Percentiles rank a stretch among this genome's conserved stretches.
Evolutionary conservation across 2,329 filamentous ascomycete species (phyloP).

Genomic region (Fusarium chlamydosporum): DNA sequence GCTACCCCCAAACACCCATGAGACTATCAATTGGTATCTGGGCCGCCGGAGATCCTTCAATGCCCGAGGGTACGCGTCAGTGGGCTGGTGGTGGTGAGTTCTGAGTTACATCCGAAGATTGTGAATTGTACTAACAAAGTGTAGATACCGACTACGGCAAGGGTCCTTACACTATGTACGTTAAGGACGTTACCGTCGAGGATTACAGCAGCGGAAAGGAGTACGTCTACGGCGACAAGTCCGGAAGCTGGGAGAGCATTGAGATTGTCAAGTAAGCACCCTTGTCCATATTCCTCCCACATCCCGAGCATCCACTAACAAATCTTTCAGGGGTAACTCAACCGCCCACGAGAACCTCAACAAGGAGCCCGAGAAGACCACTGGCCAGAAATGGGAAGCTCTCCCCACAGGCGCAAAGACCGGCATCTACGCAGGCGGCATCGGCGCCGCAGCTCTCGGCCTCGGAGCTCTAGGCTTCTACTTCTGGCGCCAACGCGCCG

Average conservation of each 20-base stretch:
- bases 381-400: conserved; percentile 68
- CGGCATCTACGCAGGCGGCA: conserved; percentile 66
- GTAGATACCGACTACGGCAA: conserved; percentile 71
- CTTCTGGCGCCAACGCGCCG: conserved; percentile 68
- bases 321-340: conserved; percentile 66
- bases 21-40: conserved; percentile 76
- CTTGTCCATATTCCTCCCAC: neutral
- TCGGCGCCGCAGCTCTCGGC: conserved; percentile 60
- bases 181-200: conserved; percentile 70
- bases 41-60: conserved; percentile 70
- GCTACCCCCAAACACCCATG: conserved; percentile 84
- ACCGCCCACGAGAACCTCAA: conserved; percentile 64
- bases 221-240: conserved; percentile 74
- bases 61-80: conserved; percentile 70
- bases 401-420: conserved; percentile 66
- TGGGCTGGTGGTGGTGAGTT: conserved; percentile 74
- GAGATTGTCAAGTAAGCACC: conserved; percentile 66
- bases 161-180: conserved; percentile 80
- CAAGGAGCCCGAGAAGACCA: conserved; percentile 58
- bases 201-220: conserved; percentile 74
- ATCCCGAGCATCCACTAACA: conserved; percentile 6
- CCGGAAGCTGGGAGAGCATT: conserved; percentile 75
- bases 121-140: conserved; percentile 5
- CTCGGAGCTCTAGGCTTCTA: conserved; percentile 63
- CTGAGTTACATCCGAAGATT: fast-evolving